These are phyloP conservation scores for Trichosanthes cucumerina DNA, from an alignment of 306 rosid species.

Conservation along the genomic window DNA sequence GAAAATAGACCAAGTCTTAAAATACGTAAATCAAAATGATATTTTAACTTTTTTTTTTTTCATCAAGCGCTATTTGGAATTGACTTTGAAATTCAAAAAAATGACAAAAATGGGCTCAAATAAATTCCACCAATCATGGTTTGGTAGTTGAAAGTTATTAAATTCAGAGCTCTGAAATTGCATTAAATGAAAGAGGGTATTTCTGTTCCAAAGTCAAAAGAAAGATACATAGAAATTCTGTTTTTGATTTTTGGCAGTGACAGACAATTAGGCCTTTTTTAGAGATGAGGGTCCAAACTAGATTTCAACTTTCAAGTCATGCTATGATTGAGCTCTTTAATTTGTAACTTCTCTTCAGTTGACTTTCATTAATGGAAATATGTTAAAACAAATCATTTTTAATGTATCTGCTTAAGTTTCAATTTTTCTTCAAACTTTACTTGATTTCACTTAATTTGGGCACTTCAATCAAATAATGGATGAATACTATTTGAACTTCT, in stretches of 20 bases:
- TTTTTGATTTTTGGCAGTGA: neutral
- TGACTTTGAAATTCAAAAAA: neutral
- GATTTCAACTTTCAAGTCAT: neutral
- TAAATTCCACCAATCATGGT: neutral
- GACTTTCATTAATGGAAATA: neutral
- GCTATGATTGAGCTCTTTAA: neutral
- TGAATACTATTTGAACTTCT: neutral
- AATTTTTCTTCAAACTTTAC: neutral
- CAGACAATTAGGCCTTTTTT: neutral
- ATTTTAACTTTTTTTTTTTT: neutral
- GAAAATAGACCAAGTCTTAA: too few relatives aligned
- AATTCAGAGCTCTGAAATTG: neutral
- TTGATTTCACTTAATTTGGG: neutral
- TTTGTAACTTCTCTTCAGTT: neutral
- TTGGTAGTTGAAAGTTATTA: neutral
- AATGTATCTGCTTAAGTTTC: neutral
- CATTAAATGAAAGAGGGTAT: neutral
- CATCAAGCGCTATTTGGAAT: neutral
- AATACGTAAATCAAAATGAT: too few relatives aligned
- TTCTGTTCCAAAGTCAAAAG: slow-evolving; percentile 8
- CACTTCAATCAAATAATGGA: neutral
- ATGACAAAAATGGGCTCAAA: neutral
- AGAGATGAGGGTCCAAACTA: neutral
- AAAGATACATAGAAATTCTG: neutral
- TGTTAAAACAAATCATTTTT: neutral